Conservation (phyloP, 768 basidiomycete species). For the Boletus speciosus region DNA sequence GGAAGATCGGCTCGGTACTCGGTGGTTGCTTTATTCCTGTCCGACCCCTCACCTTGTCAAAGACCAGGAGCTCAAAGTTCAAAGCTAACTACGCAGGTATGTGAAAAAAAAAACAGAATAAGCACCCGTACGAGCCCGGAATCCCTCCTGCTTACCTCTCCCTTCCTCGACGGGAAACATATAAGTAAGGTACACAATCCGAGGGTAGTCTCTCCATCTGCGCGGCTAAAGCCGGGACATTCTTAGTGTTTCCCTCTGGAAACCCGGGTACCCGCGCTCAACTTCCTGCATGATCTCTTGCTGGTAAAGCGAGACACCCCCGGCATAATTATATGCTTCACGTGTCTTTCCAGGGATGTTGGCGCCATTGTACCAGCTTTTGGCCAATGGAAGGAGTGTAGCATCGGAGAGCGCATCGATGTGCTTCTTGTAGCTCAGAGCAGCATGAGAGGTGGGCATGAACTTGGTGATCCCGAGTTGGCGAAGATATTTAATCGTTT, state of each 20-base stretch:
- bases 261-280: constrained; percentile 9
- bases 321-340: constrained; percentile 4
- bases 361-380: background rate
- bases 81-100: too few relatives aligned
- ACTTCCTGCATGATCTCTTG: constrained; percentile 15
- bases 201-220: too few relatives aligned
- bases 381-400: constrained; percentile 8
- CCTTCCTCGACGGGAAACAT: too few relatives aligned
- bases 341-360: constrained; percentile 11
- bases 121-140: too few relatives aligned
- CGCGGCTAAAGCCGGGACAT: background rate
- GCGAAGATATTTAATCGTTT: constrained; percentile 12
- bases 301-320: background rate
- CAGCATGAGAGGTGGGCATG: constrained; percentile 4
- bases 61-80: too few relatives aligned
- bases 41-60: too few relatives aligned
- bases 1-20: too few relatives aligned
- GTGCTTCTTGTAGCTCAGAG: constrained; percentile 6
- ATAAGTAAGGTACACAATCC: too few relatives aligned
- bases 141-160: too few relatives aligned
- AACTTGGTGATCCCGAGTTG: constrained; percentile 10
- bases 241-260: constrained; percentile 4
- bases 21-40: too few relatives aligned
- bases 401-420: background rate
- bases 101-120: too few relatives aligned